Evolutionary conservation across 495 filamentous ascomycete species (phyloP).

Genomic region (Aspergillus panamensis): DNA sequence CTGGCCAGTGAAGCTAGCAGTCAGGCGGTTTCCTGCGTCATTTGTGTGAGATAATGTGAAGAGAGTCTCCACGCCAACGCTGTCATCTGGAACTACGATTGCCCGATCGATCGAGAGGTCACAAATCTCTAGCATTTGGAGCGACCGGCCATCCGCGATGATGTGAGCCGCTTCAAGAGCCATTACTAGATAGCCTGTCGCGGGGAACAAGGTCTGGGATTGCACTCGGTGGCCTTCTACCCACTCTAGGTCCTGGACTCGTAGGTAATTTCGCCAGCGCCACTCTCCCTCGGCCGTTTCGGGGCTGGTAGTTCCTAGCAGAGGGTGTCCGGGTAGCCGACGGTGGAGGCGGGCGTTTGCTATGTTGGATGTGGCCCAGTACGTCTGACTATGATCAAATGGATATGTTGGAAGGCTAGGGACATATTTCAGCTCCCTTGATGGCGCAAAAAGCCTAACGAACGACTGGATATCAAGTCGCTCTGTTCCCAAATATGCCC

Average conservation of each 20-base stretch:
- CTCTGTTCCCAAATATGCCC: conserved; percentile 27
- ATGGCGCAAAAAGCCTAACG: conserved; percentile 4
- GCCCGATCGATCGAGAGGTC: conserved; percentile 35
- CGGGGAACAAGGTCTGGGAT: conserved; percentile 24
- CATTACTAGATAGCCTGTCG: conserved; percentile 23
- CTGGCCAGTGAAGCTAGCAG: not conserved
- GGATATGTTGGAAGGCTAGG: conserved; percentile 40
- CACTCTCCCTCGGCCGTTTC: conserved; percentile 15
- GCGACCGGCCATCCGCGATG: conserved; percentile 2
- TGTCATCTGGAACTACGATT: conserved; percentile 20
- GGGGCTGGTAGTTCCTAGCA: conserved; percentile 20
- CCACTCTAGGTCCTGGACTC: conserved; percentile 18
- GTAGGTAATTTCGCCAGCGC: conserved; percentile 26
- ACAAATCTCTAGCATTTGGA: conserved; percentile 12
- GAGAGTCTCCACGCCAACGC: conserved; percentile 1
- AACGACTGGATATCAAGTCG: not conserved
- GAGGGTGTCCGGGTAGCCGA: conserved; percentile 4
- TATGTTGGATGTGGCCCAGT: conserved; percentile 44
- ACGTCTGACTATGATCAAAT: conserved; percentile 38
- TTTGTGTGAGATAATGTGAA: not conserved
- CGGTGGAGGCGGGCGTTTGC: conserved; percentile 16
- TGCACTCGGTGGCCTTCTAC: conserved; percentile 23
- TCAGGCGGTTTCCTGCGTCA: no score
- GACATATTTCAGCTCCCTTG: not conserved
- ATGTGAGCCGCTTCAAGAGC: conserved; percentile 25